Percentiles rank a stretch among this genome's conserved stretches.
Conservation (phyloP, 352 stramenopile genomes). For the Pythium rishiriense region DNA sequence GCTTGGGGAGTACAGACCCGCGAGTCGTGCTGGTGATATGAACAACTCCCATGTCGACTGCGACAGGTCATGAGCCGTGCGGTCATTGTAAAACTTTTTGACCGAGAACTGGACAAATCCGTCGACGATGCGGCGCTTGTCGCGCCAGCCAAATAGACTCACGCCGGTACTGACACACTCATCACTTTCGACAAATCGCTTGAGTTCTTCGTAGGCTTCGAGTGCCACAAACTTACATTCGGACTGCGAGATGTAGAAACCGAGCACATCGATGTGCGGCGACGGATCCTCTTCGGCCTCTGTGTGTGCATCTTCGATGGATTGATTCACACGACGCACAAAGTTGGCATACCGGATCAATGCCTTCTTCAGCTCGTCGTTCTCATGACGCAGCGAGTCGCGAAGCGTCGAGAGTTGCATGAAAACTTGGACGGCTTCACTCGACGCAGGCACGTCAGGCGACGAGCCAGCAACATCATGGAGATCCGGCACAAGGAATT, state of each 20-base stretch:
- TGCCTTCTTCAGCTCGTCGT: constrained; percentile 48
- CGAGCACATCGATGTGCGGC: constrained; percentile 26
- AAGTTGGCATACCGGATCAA: constrained; percentile 44
- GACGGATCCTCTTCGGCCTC: constrained; percentile 21
- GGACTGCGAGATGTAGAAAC: constrained; percentile 30
- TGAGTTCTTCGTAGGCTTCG: constrained; percentile 41
- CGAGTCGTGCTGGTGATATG: constrained; percentile 29
- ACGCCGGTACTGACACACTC: constrained; percentile 43
- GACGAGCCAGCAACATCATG: constrained; percentile 13
- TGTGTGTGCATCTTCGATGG: constrained; percentile 35
- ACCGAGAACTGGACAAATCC: constrained; percentile 59
- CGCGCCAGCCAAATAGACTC: constrained; percentile 54
- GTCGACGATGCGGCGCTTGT: constrained; percentile 38
- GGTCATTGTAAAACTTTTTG: constrained; percentile 45
- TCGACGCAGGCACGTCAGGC: constrained; percentile 12
- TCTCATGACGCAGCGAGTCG: constrained; percentile 50
- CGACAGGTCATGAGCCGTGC: constrained; percentile 33
- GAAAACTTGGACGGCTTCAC: constrained; percentile 39
- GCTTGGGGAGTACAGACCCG: constrained; percentile 46
- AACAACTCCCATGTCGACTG: constrained; percentile 42
- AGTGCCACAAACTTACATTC: constrained; percentile 47
- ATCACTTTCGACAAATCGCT: constrained; percentile 43
- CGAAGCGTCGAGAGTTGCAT: constrained; percentile 49
- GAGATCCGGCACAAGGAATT: constrained; percentile 17
- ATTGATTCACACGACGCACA: constrained; percentile 37